These are phyloP conservation scores for Saccharomycopsis fodiens DNA, from an alignment of 805 yeast species.

Conservation along the genomic window DNA sequence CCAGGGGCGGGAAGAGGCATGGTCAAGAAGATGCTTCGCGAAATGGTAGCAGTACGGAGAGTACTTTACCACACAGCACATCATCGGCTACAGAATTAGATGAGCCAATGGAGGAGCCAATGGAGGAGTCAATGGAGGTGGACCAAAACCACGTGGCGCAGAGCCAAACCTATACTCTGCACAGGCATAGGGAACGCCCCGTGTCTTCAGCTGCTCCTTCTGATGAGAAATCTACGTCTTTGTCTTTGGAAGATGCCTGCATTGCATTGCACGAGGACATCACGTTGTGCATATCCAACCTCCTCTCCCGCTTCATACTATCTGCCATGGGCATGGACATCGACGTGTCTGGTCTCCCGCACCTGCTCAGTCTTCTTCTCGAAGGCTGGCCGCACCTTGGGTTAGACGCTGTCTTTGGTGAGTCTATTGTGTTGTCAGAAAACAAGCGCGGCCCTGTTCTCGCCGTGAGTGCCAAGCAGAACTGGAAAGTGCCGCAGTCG, in stretches of 20 bases:
- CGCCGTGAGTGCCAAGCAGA: background rate
- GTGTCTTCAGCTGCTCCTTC: too few species aligned
- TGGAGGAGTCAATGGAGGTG: background rate
- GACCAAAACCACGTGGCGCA: too few species aligned
- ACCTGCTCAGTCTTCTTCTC: background rate
- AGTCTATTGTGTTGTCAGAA: background rate
- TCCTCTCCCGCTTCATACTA: background rate
- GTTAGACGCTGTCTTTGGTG: background rate
- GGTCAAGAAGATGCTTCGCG: background rate
- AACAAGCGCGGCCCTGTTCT: background rate
- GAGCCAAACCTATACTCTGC: too few species aligned
- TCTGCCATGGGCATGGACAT: background rate
- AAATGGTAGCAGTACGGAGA: background rate
- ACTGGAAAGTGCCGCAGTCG: slow-evolving; percentile 4
- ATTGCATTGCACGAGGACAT: background rate
- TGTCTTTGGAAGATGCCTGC: background rate
- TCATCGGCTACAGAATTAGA: too few species aligned
- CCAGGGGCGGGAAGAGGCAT: background rate
- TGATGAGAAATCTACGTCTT: too few species aligned
- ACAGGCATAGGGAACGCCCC: too few species aligned
- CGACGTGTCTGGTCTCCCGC: background rate
- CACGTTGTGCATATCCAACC: background rate
- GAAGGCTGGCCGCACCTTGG: background rate
- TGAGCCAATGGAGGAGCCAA: background rate
- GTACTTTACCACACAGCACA: background rate